Evolutionary conservation across 192 early-diverging fungal genomes (phyloP).

Genomic region (Phlyctochytrium arcticum): DNA sequence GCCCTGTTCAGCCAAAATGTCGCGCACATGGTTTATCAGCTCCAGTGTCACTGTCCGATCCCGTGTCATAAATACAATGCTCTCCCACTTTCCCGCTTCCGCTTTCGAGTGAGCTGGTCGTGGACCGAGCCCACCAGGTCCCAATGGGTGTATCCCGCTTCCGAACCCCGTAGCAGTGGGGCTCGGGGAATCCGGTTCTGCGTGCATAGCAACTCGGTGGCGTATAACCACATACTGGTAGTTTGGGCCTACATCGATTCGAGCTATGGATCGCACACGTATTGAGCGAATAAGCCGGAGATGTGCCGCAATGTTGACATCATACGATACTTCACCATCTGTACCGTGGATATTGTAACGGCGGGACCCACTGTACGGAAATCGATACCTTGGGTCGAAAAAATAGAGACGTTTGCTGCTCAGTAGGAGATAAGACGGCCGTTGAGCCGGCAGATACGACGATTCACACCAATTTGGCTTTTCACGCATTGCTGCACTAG

Average conservation of each 20-base stretch:
- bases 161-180: background rate
- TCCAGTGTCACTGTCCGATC: constrained; percentile 26
- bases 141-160: constrained; percentile 3
- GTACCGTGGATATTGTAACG: background rate
- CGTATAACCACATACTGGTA: constrained; percentile 43
- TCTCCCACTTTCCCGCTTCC: constrained; percentile 23
- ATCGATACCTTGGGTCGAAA: constrained; percentile 37
- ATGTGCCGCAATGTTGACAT: constrained; percentile 28
- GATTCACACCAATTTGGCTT: background rate
- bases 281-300: constrained; percentile 32
- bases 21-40: too few species aligned
- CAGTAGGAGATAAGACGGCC: constrained; percentile 42
- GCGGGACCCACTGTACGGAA: constrained; percentile 38
- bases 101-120: constrained; percentile 1
- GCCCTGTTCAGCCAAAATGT: too few species aligned
- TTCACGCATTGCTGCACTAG: background rate
- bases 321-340: constrained; percentile 26
- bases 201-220: constrained; percentile 23
- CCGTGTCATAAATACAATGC: constrained; percentile 28
- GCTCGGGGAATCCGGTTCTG: too few species aligned
- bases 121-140: constrained; percentile 2
- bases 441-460: constrained; percentile 12
- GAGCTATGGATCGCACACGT: constrained; percentile 22
- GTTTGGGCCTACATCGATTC: constrained; percentile 52
- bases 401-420: constrained; percentile 40